phyloP scores from a whole-genome alignment of 169 alveolate species.

The Eimeria maxima region DNA sequence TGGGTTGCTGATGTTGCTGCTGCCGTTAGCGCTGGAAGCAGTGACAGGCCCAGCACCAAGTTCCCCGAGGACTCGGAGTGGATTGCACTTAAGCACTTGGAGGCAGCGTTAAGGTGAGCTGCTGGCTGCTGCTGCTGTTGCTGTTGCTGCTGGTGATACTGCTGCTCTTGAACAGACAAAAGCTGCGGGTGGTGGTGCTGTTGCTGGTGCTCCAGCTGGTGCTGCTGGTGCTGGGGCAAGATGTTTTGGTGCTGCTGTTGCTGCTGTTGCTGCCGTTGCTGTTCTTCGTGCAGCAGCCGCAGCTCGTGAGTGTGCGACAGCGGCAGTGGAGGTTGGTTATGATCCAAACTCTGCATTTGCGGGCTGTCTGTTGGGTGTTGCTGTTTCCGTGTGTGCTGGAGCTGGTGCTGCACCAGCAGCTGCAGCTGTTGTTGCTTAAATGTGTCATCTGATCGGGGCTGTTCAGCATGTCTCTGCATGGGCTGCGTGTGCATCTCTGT shows the following conservation, averaged over 20 bases:
- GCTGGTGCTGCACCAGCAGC: not conserved
- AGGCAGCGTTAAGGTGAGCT: not conserved
- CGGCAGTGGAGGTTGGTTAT: not conserved
- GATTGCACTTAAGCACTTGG: too few species aligned
- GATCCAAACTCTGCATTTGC: not conserved
- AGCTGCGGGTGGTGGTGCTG: not conserved
- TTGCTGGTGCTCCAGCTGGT: not conserved
- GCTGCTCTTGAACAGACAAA: not conserved
- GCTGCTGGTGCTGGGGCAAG: not conserved
- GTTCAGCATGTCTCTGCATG: too few species aligned
- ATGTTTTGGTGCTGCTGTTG: not conserved
- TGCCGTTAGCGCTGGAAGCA: not conserved
- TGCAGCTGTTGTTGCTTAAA: not conserved
- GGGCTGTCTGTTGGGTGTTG: not conserved
- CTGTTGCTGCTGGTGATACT: not conserved
- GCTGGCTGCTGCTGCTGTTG: conserved; percentile 2
- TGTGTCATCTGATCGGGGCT: too few species aligned
- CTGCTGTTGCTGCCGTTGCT: too few species aligned
- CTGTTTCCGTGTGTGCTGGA: not conserved
- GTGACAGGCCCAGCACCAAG: not conserved
- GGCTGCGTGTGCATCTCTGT: too few species aligned
- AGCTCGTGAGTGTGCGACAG: too few species aligned
- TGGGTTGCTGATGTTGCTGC: not conserved
- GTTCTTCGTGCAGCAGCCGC: not conserved
- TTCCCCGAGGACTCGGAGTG: not conserved